Evolutionary conservation across 176 grass and related monocot species (phyloP).

Genomic region (Alloteropsis semialata): DNA sequence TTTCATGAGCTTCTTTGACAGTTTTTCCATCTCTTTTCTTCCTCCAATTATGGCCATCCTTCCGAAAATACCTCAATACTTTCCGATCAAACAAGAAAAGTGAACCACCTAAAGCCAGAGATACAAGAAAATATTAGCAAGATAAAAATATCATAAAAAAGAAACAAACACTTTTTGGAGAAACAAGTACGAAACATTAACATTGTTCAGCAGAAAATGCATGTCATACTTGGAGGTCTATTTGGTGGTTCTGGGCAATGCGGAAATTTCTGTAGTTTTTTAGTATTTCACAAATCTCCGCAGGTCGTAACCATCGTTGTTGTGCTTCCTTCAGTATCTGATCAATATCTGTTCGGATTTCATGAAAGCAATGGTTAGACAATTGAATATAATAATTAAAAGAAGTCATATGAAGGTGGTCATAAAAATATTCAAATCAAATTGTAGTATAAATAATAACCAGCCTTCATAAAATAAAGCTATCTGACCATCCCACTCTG

Average conservation of each 20-base stretch:
- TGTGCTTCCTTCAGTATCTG: conserved; percentile 92
- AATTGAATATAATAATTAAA: neutral
- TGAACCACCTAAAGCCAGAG: conserved; percentile 68
- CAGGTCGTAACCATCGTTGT: conserved; percentile 78
- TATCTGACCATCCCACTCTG: neutral
- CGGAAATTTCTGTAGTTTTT: conserved; percentile 77
- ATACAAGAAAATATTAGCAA: conserved; percentile 23
- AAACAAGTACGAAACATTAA: neutral
- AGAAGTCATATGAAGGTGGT: neutral
- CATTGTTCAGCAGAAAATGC: conserved; percentile 1
- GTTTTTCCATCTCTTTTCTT: conserved; percentile 96
- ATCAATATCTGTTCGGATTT: conserved; percentile 67
- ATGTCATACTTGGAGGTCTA: conserved; percentile 73
- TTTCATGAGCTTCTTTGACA: conserved; percentile 97
- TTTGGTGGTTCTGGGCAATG: conserved; percentile 89
- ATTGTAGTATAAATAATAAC: neutral
- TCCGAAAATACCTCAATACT: conserved; percentile 90
- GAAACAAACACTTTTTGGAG: neutral
- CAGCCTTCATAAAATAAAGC: neutral
- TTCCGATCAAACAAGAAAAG: conserved; percentile 99
- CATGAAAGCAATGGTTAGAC: conserved; percentile 23
- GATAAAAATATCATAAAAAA: conserved; percentile 5
- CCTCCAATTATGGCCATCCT: conserved; percentile 96
- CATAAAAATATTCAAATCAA: neutral
- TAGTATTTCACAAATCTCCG: conserved; percentile 98